Evolutionary conservation across 352 stramenopile genomes (phyloP), one percentile per base, ranked within the genome.

Genomic region (Lagenidium giganteum): DNA sequence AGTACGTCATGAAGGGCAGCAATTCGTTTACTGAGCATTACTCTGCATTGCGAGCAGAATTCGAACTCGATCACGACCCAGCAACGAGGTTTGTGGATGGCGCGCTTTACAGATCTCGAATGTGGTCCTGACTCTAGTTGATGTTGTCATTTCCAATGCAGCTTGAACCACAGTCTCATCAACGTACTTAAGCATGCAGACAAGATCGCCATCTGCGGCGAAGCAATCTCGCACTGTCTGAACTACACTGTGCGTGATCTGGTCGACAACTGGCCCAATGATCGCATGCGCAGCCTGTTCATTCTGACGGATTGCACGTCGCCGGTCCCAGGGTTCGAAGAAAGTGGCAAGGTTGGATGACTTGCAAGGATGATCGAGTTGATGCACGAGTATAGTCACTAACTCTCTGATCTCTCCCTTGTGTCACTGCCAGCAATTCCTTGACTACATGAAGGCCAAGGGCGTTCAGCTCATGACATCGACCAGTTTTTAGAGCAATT

Each of bases 1-100:
- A 87, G 42, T 98, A 89, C 54, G 76, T 98, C 5, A 66, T 87
- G 33, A 98, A 98, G 64, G 96, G 96, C 39, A 80, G 72, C 61
- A 98, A 98, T 67, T 83, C 83, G 37, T 88, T 96, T 56, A 98
- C 96, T 8, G 96, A 99, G 65, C 95, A 97, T 54, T 99, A 98
- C 73, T 98, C 87, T 29, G 91, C 86, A 12, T 54, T 99, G 9
- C 67, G 79, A 39, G 95, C 95, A 13, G 96, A 99, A 49, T 96
- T 98, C 25, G 77, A 90, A 47, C 56, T 98, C 18, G 36, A 66
- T 18, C 67, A 82, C 35, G 77, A 93, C 40, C 67, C 74, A 14
- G 42, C 60, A 1, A 92, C 76, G 33, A 85, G 67, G 73, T 82
- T 58, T 13, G 47, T 12, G 21, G 18, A 7, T n/a, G n/a, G n/a